These are phyloP conservation scores for Graphilbum sp. DNA, from an alignment of 2,329 filamentous ascomycete species.

Conservation along the genomic window DNA sequence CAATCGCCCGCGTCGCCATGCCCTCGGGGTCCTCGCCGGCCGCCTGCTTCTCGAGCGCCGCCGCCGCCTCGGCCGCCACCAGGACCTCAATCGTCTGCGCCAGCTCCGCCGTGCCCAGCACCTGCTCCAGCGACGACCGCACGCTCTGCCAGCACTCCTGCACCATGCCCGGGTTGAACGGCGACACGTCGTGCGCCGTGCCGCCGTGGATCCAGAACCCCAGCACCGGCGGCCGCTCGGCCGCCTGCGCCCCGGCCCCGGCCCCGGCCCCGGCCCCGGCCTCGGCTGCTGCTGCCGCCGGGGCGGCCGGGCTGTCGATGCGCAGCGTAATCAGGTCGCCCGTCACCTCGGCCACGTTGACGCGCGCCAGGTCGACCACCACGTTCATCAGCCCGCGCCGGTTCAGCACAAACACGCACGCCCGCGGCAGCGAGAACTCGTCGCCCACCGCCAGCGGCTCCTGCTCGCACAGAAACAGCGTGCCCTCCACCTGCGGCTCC, in stretches of 20 bases:
- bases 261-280: too few species aligned
- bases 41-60: not conserved
- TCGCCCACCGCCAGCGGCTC: slow-evolving; percentile 21
- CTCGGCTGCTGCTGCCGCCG: not conserved
- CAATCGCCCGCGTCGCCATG: slow-evolving; percentile 27
- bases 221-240: slow-evolving; percentile 21
- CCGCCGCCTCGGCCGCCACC: slow-evolving; percentile 2
- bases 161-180: slow-evolving; percentile 16
- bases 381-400: slow-evolving; percentile 56
- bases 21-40: slow-evolving; percentile 11
- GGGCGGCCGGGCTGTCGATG: slow-evolving; percentile 1
- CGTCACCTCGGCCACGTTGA: slow-evolving; percentile 47
- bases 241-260: too few species aligned
- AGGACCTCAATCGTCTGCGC: not conserved
- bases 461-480: slow-evolving; percentile 70
- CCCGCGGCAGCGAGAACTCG: slow-evolving; percentile 21
- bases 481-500: slow-evolving; percentile 54
- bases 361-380: slow-evolving; percentile 43
- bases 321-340: slow-evolving; percentile 24
- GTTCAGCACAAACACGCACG: slow-evolving; percentile 58
- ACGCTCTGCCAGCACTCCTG: slow-evolving; percentile 23
- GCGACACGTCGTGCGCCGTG: not conserved
- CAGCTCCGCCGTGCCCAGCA: not conserved
- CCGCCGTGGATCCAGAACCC: slow-evolving; percentile 37
- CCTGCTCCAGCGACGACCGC: slow-evolving; percentile 8